Evolutionary conservation across 2,329 filamentous ascomycete species (phyloP).

Genomic region (Cercospora nicotianae): DNA sequence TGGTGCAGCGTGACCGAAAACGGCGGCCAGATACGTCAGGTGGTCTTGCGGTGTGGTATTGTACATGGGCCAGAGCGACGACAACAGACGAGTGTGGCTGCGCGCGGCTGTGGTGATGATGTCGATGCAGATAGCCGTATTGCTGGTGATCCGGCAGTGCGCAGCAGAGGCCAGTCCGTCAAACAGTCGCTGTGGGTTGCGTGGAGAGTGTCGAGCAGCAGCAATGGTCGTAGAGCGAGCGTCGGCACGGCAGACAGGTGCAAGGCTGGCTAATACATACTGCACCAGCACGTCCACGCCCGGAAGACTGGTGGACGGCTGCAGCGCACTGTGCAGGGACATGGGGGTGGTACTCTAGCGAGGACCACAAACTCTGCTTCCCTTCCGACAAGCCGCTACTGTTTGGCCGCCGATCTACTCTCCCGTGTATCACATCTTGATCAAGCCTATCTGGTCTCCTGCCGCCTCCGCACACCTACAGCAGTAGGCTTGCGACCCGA

Average conservation of each 20-base stretch:
- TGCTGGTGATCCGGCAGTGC: background rate
- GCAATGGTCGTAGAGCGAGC: conserved; percentile 9
- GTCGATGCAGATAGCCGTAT: background rate
- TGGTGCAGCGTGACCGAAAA: conserved; percentile 19
- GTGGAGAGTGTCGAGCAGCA: conserved; percentile 1
- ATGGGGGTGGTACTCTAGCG: background rate
- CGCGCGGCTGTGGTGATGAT: background rate
- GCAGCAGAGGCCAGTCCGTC: background rate
- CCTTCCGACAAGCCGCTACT: conserved; percentile 9
- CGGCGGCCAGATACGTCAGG: conserved; percentile 16
- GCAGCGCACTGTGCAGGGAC: background rate
- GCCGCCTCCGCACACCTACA: conserved; percentile 10
- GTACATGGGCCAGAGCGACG: conserved; percentile 8
- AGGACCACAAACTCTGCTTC: background rate
- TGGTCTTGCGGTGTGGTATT: conserved; percentile 11
- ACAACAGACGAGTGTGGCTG: conserved; percentile 4
- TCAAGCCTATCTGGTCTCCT: conserved; percentile 17
- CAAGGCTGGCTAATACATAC: background rate
- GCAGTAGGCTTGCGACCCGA: background rate
- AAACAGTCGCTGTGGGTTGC: background rate
- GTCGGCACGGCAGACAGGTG: background rate
- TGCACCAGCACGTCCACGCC: background rate
- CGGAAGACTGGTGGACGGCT: background rate
- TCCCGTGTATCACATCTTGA: conserved; percentile 11
- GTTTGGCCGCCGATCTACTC: conserved; percentile 9